phyloP scores from a whole-genome alignment of 2,329 filamentous ascomycete genomes.

The Emericellopsis atlantica region DNA sequence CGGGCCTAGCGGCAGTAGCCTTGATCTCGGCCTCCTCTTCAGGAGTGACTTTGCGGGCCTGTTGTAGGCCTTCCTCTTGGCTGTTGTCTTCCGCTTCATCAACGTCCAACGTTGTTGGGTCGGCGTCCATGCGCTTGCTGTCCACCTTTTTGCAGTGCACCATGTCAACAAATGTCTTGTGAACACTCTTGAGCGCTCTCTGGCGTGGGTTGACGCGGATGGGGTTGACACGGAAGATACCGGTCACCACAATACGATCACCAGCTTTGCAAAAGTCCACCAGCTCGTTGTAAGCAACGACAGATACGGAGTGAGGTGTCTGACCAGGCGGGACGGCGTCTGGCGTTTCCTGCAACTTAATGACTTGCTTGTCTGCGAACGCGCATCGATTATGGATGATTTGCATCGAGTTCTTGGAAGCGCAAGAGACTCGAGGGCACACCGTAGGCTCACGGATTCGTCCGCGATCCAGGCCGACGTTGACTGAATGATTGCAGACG shows the following conservation, averaged over 20 bases:
- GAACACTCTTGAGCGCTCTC: conserved; percentile 83
- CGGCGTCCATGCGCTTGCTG: conserved; percentile 85
- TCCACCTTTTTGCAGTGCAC: conserved; percentile 95
- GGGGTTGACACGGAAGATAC: conserved; percentile 90
- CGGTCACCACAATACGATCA: conserved; percentile 89
- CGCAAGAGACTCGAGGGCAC: conserved; percentile 73
- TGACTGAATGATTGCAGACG: conserved; percentile 81
- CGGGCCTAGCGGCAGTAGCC: conserved; percentile 62
- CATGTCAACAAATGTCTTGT: conserved; percentile 96
- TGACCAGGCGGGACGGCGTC: conserved; percentile 91
- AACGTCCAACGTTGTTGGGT: conserved; percentile 76
- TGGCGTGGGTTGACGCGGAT: conserved; percentile 91
- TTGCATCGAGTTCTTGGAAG: conserved; percentile 89
- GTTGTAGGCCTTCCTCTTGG: conserved; percentile 65
- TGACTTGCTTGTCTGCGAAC: conserved; percentile 96
- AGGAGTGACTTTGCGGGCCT: conserved; percentile 68
- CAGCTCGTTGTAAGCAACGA: conserved; percentile 92
- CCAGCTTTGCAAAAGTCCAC: conserved; percentile 97
- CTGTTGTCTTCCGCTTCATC: conserved; percentile 55
- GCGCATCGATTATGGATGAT: conserved; percentile 92
- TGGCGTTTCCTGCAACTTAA: conserved; percentile 95
- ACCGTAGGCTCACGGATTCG: conserved; percentile 90
- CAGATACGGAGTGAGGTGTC: conserved; percentile 91
- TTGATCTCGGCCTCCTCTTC: conserved; percentile 88
- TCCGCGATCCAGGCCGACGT: conserved; percentile 85